Evolutionary conservation across 441 rosid species (phyloP), one percentile per base, ranked within the genome.

Genomic region (Euphorbia corollata): DNA sequence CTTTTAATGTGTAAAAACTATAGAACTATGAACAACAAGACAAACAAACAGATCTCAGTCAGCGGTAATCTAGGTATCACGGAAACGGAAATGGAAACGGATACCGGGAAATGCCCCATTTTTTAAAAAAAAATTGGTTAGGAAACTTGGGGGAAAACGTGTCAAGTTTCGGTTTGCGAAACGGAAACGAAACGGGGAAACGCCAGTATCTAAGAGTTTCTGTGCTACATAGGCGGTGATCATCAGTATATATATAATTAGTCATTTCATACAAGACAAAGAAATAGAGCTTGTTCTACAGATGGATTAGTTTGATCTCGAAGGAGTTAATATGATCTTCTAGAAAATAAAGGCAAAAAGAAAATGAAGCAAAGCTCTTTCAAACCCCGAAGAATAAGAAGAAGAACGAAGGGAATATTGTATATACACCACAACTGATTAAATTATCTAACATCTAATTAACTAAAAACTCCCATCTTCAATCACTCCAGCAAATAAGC

Each of bases 401-500:
- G 38, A 20, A 12, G 51, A 23, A 19, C 18, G 45, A 22, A 39
- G n/a, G 18, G 6, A 39, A 1, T 1, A 27, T 0, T 63, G 48
- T 13, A 36, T 19, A 48, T 16, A 16, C 22, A 50, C 8, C 9
- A 50, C 20, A 50, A n/a, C 24, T 0, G 41, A 41, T 41, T 1
- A 23, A 2, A 47, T 10, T 19, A 38, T 53, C 2, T n/a, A 45
- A 45, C 8, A 6, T 16, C 18, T 13, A 2, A 36, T 36, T 2
- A 36, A 36, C 41, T 27, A 27, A 8, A 11, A 48, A 15, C 13
- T 39, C 32, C 51, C 18, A 36, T 34, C 62, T 38, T 30, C 18
- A 36, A 59, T 76, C 82, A 63, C 83, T 86, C 68, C 84, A 83
- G 68, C 88, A 84, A 50, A 86, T 76, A 79, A 88, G 92, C 85